These are phyloP conservation scores for Prasinococcaceae sp. DNA, from an alignment of 139 green algal species.

Conservation along the genomic window DNA sequence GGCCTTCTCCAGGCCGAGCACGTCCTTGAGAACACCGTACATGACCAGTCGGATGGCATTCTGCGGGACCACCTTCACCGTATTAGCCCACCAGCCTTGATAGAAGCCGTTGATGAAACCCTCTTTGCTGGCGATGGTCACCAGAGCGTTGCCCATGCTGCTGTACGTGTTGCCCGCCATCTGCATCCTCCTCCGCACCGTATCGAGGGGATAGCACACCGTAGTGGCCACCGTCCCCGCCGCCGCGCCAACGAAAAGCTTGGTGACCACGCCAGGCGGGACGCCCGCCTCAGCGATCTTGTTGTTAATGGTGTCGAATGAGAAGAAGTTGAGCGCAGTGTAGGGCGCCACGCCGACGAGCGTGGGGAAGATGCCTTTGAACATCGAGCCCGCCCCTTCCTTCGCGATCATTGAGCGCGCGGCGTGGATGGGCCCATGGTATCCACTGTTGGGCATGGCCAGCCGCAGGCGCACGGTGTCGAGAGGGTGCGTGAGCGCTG, in stretches of 20 bases:
- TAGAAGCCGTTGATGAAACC: conserved; percentile 61
- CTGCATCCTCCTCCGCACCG: conserved; percentile 72
- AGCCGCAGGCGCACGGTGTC: conserved; percentile 73
- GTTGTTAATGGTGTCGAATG: conserved; percentile 29
- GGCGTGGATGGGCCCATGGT: conserved; percentile 15
- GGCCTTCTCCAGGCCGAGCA: conserved; percentile 50
- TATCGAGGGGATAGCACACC: conserved; percentile 82
- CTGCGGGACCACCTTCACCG: conserved; percentile 68
- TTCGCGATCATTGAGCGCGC: conserved; percentile 5
- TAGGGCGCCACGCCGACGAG: conserved; percentile 82
- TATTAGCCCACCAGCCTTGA: conserved; percentile 67
- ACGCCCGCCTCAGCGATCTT: no score
- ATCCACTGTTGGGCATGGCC: conserved; percentile 54
- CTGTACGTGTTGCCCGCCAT: conserved; percentile 71
- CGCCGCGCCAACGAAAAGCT: conserved; percentile 53
- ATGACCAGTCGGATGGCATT: conserved; percentile 73
- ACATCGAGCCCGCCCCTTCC: conserved; percentile 53
- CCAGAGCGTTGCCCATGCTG: conserved; percentile 48
- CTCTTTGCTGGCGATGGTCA: conserved; percentile 48
- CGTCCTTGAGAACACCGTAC: conserved; percentile 63
- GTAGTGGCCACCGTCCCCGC: conserved; percentile 57
- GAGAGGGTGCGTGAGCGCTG: conserved; percentile 78
- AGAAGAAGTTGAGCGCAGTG: conserved; percentile 77
- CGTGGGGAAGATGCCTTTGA: conserved; percentile 66
- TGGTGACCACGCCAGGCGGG: conserved; percentile 22